Percentiles rank a stretch among this genome's conserved stretches.
Evolutionary conservation across 331 rosid genomes (phyloP).

Genomic region (Quercus tomentella): DNA sequence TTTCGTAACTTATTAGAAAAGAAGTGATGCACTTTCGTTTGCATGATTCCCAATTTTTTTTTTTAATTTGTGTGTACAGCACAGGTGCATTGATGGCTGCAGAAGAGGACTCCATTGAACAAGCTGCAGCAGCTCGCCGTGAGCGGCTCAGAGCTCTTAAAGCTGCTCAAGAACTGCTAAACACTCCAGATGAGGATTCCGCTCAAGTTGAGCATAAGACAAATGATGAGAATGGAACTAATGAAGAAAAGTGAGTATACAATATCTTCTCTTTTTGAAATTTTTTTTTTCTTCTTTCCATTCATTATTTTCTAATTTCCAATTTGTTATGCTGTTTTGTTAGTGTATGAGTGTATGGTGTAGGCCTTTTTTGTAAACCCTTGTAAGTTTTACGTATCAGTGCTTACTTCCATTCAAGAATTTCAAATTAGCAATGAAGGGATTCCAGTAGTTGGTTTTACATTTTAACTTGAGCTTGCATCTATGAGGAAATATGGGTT

Average conservation of each 20-base stretch:
- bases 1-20: too few species aligned
- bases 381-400: background rate
- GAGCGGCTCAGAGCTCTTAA: conserved; percentile 77
- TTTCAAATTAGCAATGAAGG: background rate
- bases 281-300: background rate
- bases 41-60: background rate
- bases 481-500: background rate
- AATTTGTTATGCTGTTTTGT: background rate
- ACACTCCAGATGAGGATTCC: conserved; percentile 49
- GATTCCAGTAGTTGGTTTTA: background rate
- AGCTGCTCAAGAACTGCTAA: conserved; percentile 70
- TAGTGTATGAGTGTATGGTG: background rate
- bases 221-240: conserved; percentile 17
- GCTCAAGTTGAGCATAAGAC: conserved; percentile 24
- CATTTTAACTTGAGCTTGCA: background rate
- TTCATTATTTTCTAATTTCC: background rate
- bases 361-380: background rate
- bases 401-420: background rate
- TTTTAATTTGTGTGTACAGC: background rate
- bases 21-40: too few species aligned
- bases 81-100: conserved; percentile 37
- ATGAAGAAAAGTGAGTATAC: conserved; percentile 35
- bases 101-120: conserved; percentile 67
- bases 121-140: conserved; percentile 60
- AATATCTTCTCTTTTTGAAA: background rate